Base-by-base conservation (phyloP, 1,284 basidiomycete genomes). In the Cryptococcus sp. region DNA sequence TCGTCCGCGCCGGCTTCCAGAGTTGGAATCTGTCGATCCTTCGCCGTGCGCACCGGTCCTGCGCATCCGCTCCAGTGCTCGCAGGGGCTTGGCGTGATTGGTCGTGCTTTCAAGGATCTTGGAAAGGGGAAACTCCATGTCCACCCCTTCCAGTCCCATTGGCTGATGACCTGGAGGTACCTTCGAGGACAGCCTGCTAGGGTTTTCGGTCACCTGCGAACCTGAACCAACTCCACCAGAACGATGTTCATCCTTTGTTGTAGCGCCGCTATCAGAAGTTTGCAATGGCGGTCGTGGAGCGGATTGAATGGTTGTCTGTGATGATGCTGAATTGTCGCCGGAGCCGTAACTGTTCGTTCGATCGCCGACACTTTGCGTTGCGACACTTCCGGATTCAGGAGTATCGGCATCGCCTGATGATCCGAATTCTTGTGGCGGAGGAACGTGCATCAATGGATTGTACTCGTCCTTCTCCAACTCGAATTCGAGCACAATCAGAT, bases 91-190 rank as follows among this genome's bases (percentile, higher is more conserved):
- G 23, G 89, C 85, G 49, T 83, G 81, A 54, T 84, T 85, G 0
- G 86, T 89, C 0, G 90, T 93, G 61, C 87, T 89, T 68, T 88
- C 88, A 13, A 87, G 70, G 40, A 93, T 85, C 35, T 87, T 85
- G 60, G 86, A 85, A 0, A 84, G 73, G 27, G 78, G 81, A 0
- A 85, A 84, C 48, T 73, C 67, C 3, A 71, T 50, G 2, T 76
- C 74, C 0, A 69, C 25, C 13, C 75, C 78, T 11, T 75, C 68
- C 0, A 78, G 56, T n/a, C 75, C 76, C 65, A 68, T 67, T 3
- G 68, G 61, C 46, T 57, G 43, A n/a, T 30, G 40, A 13, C 53
- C 45, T 7, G 45, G 43, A 19, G 55, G 57, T 23, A 54, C 22
- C 47, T 51, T 51, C 19, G 48, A 55, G 5, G 60, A 57, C 4